Conservation (phyloP, 768 basidiomycete species). For the Tricholomella constricta region DNA sequence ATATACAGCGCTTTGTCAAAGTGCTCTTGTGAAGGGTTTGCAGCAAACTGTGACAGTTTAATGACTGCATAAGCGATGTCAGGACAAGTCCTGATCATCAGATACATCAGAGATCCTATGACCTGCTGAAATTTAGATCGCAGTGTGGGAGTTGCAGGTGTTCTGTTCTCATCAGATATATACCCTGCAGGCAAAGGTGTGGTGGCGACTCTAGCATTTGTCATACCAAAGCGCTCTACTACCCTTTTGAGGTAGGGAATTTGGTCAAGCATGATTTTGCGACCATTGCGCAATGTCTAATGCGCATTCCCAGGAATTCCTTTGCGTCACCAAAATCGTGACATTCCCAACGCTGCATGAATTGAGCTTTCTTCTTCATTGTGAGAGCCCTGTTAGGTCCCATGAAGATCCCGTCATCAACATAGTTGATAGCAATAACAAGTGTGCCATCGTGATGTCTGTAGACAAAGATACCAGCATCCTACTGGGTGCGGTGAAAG, state of each 20-base stretch:
- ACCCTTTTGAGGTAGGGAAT: constrained; percentile 10
- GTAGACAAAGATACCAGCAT: neutral
- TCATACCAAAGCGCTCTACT: constrained; percentile 5
- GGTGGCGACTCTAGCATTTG: neutral
- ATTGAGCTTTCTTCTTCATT: constrained; percentile 11
- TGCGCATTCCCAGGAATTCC: constrained; percentile 21
- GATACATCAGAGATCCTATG: too few relatives aligned
- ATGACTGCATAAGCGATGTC: too few relatives aligned
- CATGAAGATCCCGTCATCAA: neutral
- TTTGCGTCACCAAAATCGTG: constrained; percentile 17
- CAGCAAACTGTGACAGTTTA: too few relatives aligned
- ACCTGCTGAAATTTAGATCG: constrained; percentile 9
- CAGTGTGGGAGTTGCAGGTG: neutral
- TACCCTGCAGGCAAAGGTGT: constrained; percentile 8
- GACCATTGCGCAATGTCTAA: constrained; percentile 1
- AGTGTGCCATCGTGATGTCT: neutral
- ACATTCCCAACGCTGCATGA: constrained; percentile 26
- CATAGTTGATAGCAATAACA: neutral
- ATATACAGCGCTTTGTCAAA: constrained; percentile 20
- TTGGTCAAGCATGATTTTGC: constrained; percentile 19
- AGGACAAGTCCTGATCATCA: too few relatives aligned
- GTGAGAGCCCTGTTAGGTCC: constrained; percentile 3
- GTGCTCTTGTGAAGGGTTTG: constrained; percentile 28
- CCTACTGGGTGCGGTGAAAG: neutral
- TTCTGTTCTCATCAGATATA: neutral